Conservation (phyloP, 352 stramenopile genomes). For the Phytophthora cactorum region DNA sequence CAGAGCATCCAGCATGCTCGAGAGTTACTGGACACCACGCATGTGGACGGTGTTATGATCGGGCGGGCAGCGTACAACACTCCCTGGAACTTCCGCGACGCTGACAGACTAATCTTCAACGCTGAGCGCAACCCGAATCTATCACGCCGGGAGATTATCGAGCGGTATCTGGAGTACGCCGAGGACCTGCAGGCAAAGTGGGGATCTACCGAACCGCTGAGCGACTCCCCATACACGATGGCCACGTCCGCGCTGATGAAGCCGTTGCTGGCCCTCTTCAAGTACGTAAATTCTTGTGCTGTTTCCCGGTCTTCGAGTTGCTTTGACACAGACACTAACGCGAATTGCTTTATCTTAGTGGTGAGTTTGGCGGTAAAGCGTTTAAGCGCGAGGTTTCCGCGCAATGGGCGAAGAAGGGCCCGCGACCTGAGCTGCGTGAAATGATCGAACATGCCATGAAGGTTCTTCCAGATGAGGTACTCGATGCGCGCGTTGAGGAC, state of each 20-base stretch:
- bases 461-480: conserved; percentile 70
- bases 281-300: conserved; percentile 45
- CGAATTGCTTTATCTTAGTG: conserved; percentile 40
- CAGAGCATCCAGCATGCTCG: conserved; percentile 92
- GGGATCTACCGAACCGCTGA: conserved; percentile 54
- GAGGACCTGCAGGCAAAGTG: conserved; percentile 79
- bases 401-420: conserved; percentile 69
- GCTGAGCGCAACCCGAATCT: conserved; percentile 76
- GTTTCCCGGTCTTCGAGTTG: not conserved
- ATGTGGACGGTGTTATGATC: conserved; percentile 92
- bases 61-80: conserved; percentile 89
- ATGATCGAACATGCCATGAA: conserved; percentile 79
- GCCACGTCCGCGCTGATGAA: conserved; percentile 83
- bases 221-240: conserved; percentile 72
- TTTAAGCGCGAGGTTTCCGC: conserved; percentile 83
- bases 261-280: conserved; percentile 79
- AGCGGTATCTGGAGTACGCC: conserved; percentile 88
- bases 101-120: conserved; percentile 85
- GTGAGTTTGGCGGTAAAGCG: conserved; percentile 77
- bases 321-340: not conserved
- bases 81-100: conserved; percentile 89
- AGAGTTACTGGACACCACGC: conserved; percentile 81
- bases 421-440: conserved; percentile 67
- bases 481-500: conserved; percentile 75
- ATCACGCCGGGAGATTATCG: conserved; percentile 86